Evolutionary conservation across 331 rosid genomes (phyloP).

Genomic region (Quercus tomentella): DNA sequence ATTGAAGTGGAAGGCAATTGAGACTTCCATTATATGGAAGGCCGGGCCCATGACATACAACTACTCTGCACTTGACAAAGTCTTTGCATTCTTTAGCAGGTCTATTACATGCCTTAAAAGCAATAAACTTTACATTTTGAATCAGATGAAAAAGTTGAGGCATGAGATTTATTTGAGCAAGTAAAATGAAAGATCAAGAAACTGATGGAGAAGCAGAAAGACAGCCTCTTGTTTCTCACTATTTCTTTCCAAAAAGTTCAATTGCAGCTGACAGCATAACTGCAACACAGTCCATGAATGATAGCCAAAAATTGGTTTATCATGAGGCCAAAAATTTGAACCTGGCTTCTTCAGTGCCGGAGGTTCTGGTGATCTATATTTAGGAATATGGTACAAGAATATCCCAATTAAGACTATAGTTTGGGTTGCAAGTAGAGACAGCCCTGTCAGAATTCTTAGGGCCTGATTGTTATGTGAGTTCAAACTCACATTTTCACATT

Average conservation of each 20-base stretch:
- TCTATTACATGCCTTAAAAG: neutral
- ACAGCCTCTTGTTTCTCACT: constrained; percentile 18
- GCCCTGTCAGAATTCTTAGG: constrained; percentile 14
- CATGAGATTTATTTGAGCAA: constrained; percentile 2
- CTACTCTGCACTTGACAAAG: constrained; percentile 25
- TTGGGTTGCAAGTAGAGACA: constrained; percentile 47
- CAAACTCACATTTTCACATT: no score
- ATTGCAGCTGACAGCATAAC: constrained; percentile 25
- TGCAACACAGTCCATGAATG: constrained; percentile 22
- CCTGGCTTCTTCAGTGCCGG: constrained; percentile 36
- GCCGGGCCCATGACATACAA: constrained; percentile 10
- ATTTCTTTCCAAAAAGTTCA: constrained; percentile 11
- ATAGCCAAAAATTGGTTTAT: constrained; percentile 27
- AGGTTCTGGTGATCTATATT: constrained; percentile 25
- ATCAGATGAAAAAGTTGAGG: neutral
- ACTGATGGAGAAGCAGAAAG: constrained; percentile 30
- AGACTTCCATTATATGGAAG: constrained; percentile 1
- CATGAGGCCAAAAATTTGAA: constrained; percentile 34
- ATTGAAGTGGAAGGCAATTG: neutral
- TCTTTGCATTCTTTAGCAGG: neutral
- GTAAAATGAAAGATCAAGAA: constrained; percentile 20
- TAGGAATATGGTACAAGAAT: constrained; percentile 46
- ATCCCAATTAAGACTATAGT: constrained; percentile 26
- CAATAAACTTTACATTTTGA: neutral
- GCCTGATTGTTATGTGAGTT: no score